Percentiles rank a stretch among this genome's conserved stretches.
phyloP scores from a whole-genome alignment of 371 early-diverging fungal genomes.

The Apophysomyces elegans region DNA sequence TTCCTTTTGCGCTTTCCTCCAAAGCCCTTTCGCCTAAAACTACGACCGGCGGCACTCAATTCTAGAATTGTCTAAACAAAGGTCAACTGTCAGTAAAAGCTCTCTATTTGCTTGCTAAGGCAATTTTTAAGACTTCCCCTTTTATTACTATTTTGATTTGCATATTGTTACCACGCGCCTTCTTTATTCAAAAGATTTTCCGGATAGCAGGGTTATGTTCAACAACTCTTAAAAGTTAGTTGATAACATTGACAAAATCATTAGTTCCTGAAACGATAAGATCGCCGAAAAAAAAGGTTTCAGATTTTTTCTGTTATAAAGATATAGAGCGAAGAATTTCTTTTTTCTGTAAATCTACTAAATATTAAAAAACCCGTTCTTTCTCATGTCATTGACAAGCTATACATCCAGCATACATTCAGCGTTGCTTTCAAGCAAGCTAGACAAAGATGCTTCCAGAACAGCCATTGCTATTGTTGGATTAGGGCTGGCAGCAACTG shows the following conservation, averaged over 20 bases:
- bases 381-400: not conserved
- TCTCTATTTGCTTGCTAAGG: not conserved
- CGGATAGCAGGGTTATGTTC: not conserved
- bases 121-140: not conserved
- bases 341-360: not conserved
- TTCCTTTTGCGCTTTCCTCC: not conserved
- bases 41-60: too few relatives aligned
- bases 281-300: not conserved
- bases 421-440: not conserved
- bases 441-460: not conserved
- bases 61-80: too few relatives aligned
- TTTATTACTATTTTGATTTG: not conserved
- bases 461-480: not conserved
- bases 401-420: not conserved
- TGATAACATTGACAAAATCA: not conserved
- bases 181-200: constrained; percentile 1
- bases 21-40: not conserved
- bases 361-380: not conserved
- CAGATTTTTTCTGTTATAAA: not conserved
- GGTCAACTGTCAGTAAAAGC: too few relatives aligned
- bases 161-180: not conserved
- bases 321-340: not conserved
- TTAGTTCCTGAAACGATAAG: not conserved
- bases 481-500: not conserved
- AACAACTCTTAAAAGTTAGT: not conserved